phyloP scores from a whole-genome alignment of 345 rosid species.

The Rhodamnia argentea region DNA sequence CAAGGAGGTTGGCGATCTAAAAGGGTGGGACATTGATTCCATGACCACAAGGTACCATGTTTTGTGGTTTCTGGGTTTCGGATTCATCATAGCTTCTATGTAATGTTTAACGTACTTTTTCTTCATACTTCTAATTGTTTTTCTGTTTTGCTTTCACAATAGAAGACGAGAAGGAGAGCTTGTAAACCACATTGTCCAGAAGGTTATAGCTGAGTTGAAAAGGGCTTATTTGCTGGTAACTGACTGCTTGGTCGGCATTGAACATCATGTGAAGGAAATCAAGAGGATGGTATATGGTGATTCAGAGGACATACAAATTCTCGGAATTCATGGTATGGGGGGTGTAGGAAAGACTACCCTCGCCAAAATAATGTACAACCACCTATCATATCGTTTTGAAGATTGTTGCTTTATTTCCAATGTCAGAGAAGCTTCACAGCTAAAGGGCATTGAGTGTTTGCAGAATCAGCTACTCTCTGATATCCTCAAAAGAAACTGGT shows the following conservation, averaged over 20 bases:
- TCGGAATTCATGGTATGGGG: neutral
- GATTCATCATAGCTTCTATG: neutral
- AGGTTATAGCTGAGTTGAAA: neutral
- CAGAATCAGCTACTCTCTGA: neutral
- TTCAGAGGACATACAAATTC: too few relatives aligned
- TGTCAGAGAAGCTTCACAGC: neutral
- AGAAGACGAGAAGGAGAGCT: neutral
- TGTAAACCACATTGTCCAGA: neutral
- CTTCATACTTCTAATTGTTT: neutral
- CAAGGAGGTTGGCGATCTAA: neutral
- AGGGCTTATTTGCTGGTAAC: neutral
- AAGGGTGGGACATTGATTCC: neutral
- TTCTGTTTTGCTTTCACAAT: neutral
- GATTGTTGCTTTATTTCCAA: neutral
- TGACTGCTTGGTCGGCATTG: neutral
- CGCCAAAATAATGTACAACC: neutral
- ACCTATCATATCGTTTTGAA: fast-evolving
- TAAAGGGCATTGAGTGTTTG: neutral
- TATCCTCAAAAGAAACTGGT: neutral
- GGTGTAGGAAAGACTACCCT: neutral
- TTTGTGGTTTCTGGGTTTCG: neutral
- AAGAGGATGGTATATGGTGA: too few relatives aligned
- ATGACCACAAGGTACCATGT: neutral
- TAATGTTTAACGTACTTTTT: neutral
- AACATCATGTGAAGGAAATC: neutral